Conservation (phyloP, 2,329 filamentous ascomycete species). For the Botrytis sinoallii region DNA sequence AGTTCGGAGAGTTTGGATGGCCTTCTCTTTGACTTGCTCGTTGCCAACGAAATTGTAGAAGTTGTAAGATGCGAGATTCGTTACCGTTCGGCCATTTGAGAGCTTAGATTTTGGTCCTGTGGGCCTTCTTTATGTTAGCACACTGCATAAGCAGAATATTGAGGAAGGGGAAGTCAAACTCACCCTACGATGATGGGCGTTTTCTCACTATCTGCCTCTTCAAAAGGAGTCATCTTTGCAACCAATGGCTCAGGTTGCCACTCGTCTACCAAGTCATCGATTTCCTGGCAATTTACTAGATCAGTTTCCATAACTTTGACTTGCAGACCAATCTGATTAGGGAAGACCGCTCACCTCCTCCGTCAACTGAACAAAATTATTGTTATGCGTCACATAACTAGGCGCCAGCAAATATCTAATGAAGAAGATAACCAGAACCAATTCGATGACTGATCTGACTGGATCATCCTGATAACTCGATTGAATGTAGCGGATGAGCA, state of each 20-base stretch:
- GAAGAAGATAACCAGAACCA: constrained; percentile 92
- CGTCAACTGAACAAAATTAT: constrained; percentile 82
- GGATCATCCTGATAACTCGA: constrained; percentile 98
- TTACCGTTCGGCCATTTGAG: constrained; percentile 82
- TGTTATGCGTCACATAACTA: constrained; percentile 87
- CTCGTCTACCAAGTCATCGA: constrained; percentile 93
- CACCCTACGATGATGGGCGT: constrained; percentile 86
- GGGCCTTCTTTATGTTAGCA: constrained; percentile 52
- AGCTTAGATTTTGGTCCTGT: constrained; percentile 90
- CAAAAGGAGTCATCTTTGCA: constrained; percentile 65
- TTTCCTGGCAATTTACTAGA: constrained; percentile 56
- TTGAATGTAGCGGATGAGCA: constrained; percentile 90
- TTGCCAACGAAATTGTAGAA: constrained; percentile 97
- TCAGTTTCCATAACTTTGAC: not conserved
- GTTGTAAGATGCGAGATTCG: constrained; percentile 92
- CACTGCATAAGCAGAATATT: not conserved
- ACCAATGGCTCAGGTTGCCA: constrained; percentile 95
- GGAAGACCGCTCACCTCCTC: constrained; percentile 59
- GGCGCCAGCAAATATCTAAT: constrained; percentile 89
- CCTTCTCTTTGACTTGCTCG: constrained; percentile 90
- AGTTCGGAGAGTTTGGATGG: constrained; percentile 86
- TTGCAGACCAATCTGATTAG: not conserved
- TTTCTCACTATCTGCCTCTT: constrained; percentile 80
- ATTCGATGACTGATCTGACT: constrained; percentile 85
- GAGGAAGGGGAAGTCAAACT: constrained; percentile 24